Percentiles rank a stretch among this genome's conserved stretches.
These are phyloP conservation scores for Harrya chromipes DNA, from an alignment of 768 basidiomycete genomes.

Conservation along the genomic window DNA sequence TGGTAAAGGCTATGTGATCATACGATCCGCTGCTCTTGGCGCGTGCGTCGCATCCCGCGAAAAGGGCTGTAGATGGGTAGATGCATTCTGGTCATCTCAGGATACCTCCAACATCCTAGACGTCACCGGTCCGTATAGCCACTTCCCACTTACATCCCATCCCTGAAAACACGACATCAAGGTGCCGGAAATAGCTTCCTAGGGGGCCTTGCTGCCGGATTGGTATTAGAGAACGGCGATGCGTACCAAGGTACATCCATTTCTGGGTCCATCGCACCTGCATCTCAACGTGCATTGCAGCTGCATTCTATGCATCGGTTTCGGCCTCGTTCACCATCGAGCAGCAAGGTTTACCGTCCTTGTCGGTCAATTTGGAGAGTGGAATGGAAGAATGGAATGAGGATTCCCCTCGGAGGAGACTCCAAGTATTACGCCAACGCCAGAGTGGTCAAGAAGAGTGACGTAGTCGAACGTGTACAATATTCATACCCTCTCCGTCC, in stretches of 20 bases:
- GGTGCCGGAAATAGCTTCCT: slow-evolving; percentile 92
- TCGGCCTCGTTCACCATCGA: slow-evolving; percentile 84
- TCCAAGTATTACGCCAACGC: slow-evolving; percentile 49
- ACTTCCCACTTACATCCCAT: background rate
- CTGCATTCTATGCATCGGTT: slow-evolving; percentile 69
- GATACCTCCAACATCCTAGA: slow-evolving; percentile 59
- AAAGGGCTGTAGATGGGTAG: slow-evolving; percentile 56
- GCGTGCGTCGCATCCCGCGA: slow-evolving; percentile 55
- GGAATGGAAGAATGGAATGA: slow-evolving; percentile 60
- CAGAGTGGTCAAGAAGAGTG: slow-evolving; percentile 32
- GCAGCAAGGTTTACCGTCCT: slow-evolving; percentile 68
- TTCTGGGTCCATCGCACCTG: slow-evolving; percentile 2
- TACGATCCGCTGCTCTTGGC: slow-evolving; percentile 72
- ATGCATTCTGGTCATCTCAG: slow-evolving; percentile 65
- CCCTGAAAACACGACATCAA: slow-evolving; percentile 25
- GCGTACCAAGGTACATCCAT: slow-evolving; percentile 57
- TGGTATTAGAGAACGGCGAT: slow-evolving; percentile 53
- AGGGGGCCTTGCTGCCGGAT: slow-evolving; percentile 78
- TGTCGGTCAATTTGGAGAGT: slow-evolving; percentile 33
- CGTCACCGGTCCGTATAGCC: slow-evolving; percentile 62
- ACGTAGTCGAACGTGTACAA: slow-evolving; percentile 29
- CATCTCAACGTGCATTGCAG: slow-evolving; percentile 37
- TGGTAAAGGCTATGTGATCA: slow-evolving; percentile 59
- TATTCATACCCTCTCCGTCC: slow-evolving; percentile 12
- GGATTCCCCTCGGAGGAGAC: slow-evolving; percentile 57